phyloP scores from a whole-genome alignment of 805 yeast species.

The Saccharomycopsis sp. region DNA sequence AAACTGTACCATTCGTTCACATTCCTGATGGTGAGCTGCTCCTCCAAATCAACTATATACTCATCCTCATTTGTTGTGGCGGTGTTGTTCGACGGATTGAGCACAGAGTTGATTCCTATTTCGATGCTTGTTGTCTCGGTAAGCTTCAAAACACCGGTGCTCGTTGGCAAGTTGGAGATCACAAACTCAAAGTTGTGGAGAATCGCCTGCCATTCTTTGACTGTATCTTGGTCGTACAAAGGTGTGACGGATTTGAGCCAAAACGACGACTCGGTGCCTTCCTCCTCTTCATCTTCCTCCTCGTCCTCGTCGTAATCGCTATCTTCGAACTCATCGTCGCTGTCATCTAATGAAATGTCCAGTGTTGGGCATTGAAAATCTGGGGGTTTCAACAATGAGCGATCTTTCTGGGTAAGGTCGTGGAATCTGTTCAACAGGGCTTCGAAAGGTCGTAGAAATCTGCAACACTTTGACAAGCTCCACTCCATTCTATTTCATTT shows the following conservation, averaged over 20 bases:
- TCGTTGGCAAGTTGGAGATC: neutral
- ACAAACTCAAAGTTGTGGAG: neutral
- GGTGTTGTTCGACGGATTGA: neutral
- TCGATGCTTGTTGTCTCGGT: conserved; percentile 1
- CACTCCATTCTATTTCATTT: too few species aligned
- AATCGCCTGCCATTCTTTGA: neutral
- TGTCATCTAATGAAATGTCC: conserved; percentile 1
- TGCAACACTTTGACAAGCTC: neutral
- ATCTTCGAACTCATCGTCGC: neutral
- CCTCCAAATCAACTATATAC: neutral
- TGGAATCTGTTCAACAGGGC: neutral
- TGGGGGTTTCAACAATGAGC: neutral
- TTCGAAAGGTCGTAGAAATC: neutral
- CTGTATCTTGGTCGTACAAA: too few species aligned
- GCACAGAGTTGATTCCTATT: conserved; percentile 1
- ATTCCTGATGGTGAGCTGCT: neutral
- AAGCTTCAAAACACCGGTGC: neutral
- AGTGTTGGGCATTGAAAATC: neutral
- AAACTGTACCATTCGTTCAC: neutral
- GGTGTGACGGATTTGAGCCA: neutral
- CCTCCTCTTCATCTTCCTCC: conserved; percentile 2
- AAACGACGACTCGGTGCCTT: neutral
- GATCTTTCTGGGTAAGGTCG: neutral
- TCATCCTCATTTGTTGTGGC: neutral
- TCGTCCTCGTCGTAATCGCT: conserved; percentile 3